A percentile compares a stretch with the other conserved stretches of the same genome.
These are phyloP conservation scores for Lasiosphaeria hispida DNA, from an alignment of 495 filamentous ascomycete genomes.

Conservation along the genomic window DNA sequence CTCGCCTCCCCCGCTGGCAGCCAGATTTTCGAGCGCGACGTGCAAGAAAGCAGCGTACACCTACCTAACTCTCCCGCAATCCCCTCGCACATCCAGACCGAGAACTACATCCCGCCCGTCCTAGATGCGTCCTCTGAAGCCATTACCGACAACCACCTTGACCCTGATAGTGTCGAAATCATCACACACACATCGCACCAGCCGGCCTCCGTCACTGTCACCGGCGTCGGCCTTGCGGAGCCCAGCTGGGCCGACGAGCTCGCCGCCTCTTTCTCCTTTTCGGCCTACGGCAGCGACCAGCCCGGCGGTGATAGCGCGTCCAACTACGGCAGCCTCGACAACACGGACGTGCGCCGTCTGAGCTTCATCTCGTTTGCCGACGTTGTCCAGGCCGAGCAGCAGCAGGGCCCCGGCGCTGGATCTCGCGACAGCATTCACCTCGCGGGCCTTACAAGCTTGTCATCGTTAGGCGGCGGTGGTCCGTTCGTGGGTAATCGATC, in stretches of 20 bases:
- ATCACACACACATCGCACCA: slow-evolving; percentile 80
- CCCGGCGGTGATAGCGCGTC: slow-evolving; percentile 54
- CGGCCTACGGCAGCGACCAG: slow-evolving; percentile 13
- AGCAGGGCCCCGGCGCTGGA: slow-evolving; percentile 31
- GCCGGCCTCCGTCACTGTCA: slow-evolving; percentile 63
- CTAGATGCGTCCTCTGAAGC: slow-evolving; percentile 85
- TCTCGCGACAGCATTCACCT: slow-evolving; percentile 62
- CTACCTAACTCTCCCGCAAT: slow-evolving; percentile 70
- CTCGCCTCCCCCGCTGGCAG: slow-evolving; percentile 66
- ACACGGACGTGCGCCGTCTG: slow-evolving; percentile 72
- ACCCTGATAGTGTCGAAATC: slow-evolving; percentile 84
- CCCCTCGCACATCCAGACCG: slow-evolving; percentile 82
- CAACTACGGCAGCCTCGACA: slow-evolving; percentile 71
- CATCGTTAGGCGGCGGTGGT: slow-evolving; percentile 28
- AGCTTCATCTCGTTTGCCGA: slow-evolving; percentile 95
- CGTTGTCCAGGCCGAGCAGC: slow-evolving; percentile 86
- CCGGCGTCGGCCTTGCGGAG: slow-evolving; percentile 42
- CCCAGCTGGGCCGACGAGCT: slow-evolving; percentile 56
- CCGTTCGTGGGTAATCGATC: slow-evolving; percentile 56
- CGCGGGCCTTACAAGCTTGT: slow-evolving; percentile 51
- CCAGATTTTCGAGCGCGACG: slow-evolving; percentile 91
- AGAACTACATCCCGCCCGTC: slow-evolving; percentile 88
- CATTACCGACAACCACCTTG: slow-evolving; percentile 74
- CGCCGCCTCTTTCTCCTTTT: slow-evolving; percentile 44
- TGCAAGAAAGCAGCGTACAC: slow-evolving; percentile 71